Evolutionary conservation across 176 grass and related monocot species (phyloP), one percentile per base, ranked within the genome.

Genomic region (Avena atlantica): DNA sequence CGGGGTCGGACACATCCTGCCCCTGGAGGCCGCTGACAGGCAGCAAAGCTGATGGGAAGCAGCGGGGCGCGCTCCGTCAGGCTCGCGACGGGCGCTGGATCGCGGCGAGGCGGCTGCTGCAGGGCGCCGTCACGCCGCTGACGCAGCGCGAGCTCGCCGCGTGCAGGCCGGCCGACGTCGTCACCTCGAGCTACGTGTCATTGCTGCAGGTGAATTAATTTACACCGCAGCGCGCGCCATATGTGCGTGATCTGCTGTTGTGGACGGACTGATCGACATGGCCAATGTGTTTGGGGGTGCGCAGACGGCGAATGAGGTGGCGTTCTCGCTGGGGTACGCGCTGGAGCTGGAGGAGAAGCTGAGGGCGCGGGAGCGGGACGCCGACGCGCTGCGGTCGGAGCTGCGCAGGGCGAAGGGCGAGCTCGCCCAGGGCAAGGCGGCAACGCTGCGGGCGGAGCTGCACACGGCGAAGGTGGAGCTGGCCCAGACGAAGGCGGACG

Each of bases 301-400:
- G 12, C 66, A 86, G 84, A 63, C 50, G 15, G 84, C 74, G 49
- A 86, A 86, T 75, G 78, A 86, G n/a, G 84, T 62, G 74, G 19
- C 84, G 31, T 78, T 44, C 74, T 68, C 62, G 75, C 1, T 86
- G 29, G 84, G 27, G 4, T 65, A 78, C 34, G 84, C 84, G 9
- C 31, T 78, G 36, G 51, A 83, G 79, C 49, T 78, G 1, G n/a
- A 84, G 52, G 75, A 71, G 6, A 84, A 88, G 73, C 45, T 75
- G 47, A 27, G 48, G 72, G 21, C 45, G 45, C 24, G 73, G 5
- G 73, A 76, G 73, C 48, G 13, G 3, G 73, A 76, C 48, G 14
- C 73, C 12, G 48, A 53, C 0, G 48, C 47, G 87, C 62, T 79
- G n/a, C 45, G 45, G 45, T 49, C 20, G 10, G 86, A 88, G 60